phyloP scores from a whole-genome alignment of 2,329 filamentous ascomycete genomes.

The Sclerotinia nivalis region DNA sequence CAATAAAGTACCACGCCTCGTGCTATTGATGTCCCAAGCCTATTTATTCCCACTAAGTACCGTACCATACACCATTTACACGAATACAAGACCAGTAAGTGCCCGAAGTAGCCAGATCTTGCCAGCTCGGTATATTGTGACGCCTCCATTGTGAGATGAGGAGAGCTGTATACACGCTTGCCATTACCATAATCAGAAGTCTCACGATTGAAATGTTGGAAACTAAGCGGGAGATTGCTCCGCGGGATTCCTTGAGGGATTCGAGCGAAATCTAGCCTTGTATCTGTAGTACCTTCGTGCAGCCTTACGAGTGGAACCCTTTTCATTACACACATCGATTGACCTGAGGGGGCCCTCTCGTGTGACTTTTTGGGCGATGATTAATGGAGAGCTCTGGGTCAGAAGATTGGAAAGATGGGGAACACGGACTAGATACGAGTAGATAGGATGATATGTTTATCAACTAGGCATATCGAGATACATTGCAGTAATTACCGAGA shows the following conservation, averaged over 20 bases:
- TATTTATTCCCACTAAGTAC: neutral
- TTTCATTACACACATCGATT: neutral
- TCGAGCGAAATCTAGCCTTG: slow-evolving; percentile 22
- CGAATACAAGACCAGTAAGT: slow-evolving; percentile 2
- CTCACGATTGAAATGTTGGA: slow-evolving; percentile 3
- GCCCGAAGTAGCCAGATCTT: slow-evolving; percentile 4
- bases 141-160: slow-evolving; percentile 7
- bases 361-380: slow-evolving; percentile 16
- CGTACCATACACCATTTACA: neutral
- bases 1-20: neutral
- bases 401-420: slow-evolving; percentile 15
- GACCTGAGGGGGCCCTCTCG: neutral
- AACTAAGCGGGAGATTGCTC: slow-evolving; percentile 22
- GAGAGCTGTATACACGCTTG: slow-evolving; percentile 23
- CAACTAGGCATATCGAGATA: neutral
- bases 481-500: neutral
- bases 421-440: neutral
- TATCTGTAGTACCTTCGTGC: slow-evolving; percentile 17
- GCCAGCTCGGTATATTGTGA: slow-evolving; percentile 9
- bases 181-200: slow-evolving; percentile 20
- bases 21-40: neutral
- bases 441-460: neutral
- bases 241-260: slow-evolving; percentile 11
- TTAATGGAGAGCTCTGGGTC: slow-evolving; percentile 16
- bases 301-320: slow-evolving; percentile 27